Percentiles rank a stretch among this genome's conserved stretches.
Evolutionary conservation across 257 asterid species (phyloP).

Genomic region (Nicotiana tomentosiformis): DNA sequence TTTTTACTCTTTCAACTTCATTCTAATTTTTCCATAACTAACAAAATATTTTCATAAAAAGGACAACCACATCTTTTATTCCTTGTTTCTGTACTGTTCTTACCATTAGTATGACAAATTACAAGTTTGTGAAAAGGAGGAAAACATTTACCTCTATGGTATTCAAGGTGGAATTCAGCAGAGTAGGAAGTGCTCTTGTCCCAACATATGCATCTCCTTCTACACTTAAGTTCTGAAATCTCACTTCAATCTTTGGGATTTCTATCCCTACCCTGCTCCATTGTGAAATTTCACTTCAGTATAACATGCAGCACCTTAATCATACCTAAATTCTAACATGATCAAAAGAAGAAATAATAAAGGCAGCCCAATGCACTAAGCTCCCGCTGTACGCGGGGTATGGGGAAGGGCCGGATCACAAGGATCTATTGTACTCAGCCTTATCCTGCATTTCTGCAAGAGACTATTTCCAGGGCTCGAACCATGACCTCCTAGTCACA

Average conservation of each 20-base stretch:
- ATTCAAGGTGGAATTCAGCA: slow-evolving; percentile 66
- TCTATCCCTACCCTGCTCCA: slow-evolving; percentile 71
- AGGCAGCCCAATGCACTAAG: too few species aligned
- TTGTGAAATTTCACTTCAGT: not conserved
- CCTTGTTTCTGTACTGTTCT: not conserved
- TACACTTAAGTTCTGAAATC: slow-evolving; percentile 57
- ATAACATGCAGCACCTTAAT: not conserved
- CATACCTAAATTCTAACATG: not conserved
- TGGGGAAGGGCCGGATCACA: too few species aligned
- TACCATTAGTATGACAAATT: not conserved
- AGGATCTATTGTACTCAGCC: too few species aligned
- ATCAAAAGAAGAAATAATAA: not conserved
- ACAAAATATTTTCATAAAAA: not conserved
- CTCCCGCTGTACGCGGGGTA: too few species aligned
- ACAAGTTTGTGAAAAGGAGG: not conserved
- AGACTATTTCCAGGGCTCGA: too few species aligned
- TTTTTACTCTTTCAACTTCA: not conserved
- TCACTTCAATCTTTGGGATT: slow-evolving; percentile 76
- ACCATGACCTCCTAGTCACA: too few species aligned
- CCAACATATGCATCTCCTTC: slow-evolving; percentile 88
- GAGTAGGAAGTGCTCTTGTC: slow-evolving; percentile 82
- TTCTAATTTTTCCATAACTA: not conserved
- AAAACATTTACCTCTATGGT: slow-evolving; percentile 50
- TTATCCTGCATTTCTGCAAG: too few species aligned
- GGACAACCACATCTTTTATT: not conserved